Percentiles rank a stretch among this genome's conserved stretches.
Conservation (phyloP, 2,329 filamentous ascomycete species). For the Ascochyta koolunga region DNA sequence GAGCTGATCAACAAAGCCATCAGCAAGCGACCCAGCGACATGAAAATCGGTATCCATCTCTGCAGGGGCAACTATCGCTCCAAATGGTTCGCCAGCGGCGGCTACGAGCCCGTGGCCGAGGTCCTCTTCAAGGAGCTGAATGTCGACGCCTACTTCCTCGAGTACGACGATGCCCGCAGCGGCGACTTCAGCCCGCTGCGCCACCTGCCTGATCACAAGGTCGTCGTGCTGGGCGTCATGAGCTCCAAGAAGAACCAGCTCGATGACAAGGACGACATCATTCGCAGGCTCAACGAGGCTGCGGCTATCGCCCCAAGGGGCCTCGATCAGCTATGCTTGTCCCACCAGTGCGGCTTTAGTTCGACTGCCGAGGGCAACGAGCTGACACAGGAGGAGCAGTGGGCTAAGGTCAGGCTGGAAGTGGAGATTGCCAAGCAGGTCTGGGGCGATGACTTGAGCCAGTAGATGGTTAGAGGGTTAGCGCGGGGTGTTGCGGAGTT, state of each 20-base stretch:
- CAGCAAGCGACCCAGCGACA: slow-evolving; percentile 58
- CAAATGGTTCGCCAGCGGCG: slow-evolving; percentile 64
- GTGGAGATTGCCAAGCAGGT: slow-evolving; percentile 64
- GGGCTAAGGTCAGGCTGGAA: slow-evolving; percentile 62
- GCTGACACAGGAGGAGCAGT: slow-evolving; percentile 62
- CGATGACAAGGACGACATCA: slow-evolving; percentile 55
- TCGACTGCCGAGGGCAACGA: slow-evolving; percentile 64
- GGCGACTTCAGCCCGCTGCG: slow-evolving; percentile 63
- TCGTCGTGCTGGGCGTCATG: slow-evolving; percentile 63
- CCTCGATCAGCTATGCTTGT: slow-evolving; percentile 61
- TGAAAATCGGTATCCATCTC: slow-evolving; percentile 63
- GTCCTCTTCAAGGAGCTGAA: slow-evolving; percentile 63
- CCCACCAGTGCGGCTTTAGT: slow-evolving; percentile 64
- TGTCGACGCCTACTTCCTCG: slow-evolving; percentile 65
- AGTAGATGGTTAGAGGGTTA: slow-evolving; percentile 13
- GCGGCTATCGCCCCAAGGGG: slow-evolving; percentile 57
- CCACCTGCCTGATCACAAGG: slow-evolving; percentile 61
- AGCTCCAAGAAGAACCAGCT: slow-evolving; percentile 63
- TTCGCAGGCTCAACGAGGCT: slow-evolving; percentile 47
- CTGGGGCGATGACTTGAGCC: slow-evolving; percentile 58
- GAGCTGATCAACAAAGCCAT: slow-evolving; percentile 62
- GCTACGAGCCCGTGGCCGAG: slow-evolving; percentile 64
- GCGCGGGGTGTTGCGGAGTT: not conserved
- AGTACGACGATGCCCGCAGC: slow-evolving; percentile 63
- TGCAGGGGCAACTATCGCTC: slow-evolving; percentile 64